These are phyloP conservation scores for Ophiostoma ulmi DNA, from an alignment of 2,329 filamentous ascomycete genomes.

Conservation along the genomic window DNA sequence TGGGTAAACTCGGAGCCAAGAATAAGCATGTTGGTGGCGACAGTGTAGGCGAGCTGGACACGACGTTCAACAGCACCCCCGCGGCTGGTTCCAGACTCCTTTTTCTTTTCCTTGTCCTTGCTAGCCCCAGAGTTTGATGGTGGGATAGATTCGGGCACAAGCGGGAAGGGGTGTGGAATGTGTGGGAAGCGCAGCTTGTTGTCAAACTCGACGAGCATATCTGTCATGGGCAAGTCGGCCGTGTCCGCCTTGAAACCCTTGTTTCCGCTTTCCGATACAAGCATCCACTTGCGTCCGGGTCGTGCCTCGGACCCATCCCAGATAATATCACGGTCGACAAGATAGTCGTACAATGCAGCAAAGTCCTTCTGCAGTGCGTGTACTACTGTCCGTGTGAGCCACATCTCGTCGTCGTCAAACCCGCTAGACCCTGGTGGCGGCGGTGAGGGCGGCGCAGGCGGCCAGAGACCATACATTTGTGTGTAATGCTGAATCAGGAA, in stretches of 20 bases:
- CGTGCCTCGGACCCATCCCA: slow-evolving; percentile 61
- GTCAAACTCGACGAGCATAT: slow-evolving; percentile 62
- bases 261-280: slow-evolving; percentile 47
- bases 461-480: slow-evolving; percentile 56
- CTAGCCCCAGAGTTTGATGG: slow-evolving; percentile 26
- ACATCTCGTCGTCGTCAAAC: slow-evolving; percentile 43
- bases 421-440: slow-evolving; percentile 23
- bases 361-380: slow-evolving; percentile 60
- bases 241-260: slow-evolving; percentile 47
- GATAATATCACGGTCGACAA: slow-evolving; percentile 61
- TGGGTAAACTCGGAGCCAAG: slow-evolving; percentile 49
- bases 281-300: slow-evolving; percentile 60
- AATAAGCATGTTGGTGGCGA: slow-evolving; percentile 55
- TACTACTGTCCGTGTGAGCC: slow-evolving; percentile 57
- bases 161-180: slow-evolving; percentile 61
- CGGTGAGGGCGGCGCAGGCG: slow-evolving; percentile 33
- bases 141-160: slow-evolving; percentile 53
- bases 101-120: slow-evolving; percentile 28
- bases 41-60: slow-evolving; percentile 53
- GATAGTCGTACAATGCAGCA: slow-evolving; percentile 63
- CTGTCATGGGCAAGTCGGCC: slow-evolving; percentile 56
- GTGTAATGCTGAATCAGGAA: slow-evolving; percentile 58
- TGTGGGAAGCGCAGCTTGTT: slow-evolving; percentile 58
- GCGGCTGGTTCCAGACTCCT: slow-evolving; percentile 25
- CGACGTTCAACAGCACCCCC: slow-evolving; percentile 42